Base-by-base conservation (phyloP, 2,329 filamentous ascomycete genomes). In the Colletotrichum brevisporum region DNA sequence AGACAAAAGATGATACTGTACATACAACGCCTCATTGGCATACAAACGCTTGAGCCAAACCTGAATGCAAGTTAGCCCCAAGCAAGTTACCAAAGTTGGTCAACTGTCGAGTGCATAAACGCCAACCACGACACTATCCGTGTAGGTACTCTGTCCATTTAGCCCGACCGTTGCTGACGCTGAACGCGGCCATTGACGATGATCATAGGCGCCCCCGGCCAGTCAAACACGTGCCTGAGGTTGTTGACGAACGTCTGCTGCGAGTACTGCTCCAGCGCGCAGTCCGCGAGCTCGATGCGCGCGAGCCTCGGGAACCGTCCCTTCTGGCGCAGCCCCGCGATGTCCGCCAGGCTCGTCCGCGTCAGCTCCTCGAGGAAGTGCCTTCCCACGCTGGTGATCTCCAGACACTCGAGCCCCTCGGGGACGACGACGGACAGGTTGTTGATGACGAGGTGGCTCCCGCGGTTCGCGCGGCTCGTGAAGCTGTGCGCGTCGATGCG, bases 401-500 rank as follows among this genome's bases (percentile, higher is more conserved):
- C 31, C 4, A 64, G 48, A 5, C 10, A 9, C 54, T 59, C 62
- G 12, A 64, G 47, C 16, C 5, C 8, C 12, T 45, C 47, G 2
- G 54, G 26, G 1, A 27, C 36, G 8, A 59, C 1, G 12, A 21
- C 5, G 9, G 39, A 31, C 8, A 53, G 45, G 6, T 27, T 13
- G 4, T n/a, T 12, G 24, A 64, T n/a, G 6, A 31, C 26, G 12
- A 51, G 24, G 16, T 10, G 6, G 5, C 10, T 31, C 4, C 21
- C 12, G 4, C 13, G 26, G 16, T 13, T 41, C 16, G 16, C 12
- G 8, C 5, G 12, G 24, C 10, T n/a, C 1, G 12, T 16, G 24
- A 59, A 51, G 36, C 36, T 59, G 62, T 26, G 5, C 10, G 10
- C 15, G 45, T 63, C 16, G 61, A 63, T 50, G 52, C 52, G 31